Percentiles rank a stretch among this genome's conserved stretches.
Conservation (phyloP, 176 grass and related monocot species). For the Triticum urartu region DNA sequence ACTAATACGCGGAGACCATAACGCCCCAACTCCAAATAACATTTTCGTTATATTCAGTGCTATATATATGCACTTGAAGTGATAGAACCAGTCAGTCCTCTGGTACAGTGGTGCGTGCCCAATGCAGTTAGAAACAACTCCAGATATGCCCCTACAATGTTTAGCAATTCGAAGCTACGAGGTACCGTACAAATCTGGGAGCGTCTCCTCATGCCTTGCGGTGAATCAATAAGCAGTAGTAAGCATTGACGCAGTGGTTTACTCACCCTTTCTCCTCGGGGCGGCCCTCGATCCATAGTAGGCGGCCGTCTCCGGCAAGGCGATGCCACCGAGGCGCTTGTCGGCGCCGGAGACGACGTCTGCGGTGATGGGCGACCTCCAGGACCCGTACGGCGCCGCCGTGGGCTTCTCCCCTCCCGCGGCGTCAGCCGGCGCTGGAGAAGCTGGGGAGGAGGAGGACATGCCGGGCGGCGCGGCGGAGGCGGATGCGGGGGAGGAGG, state of each 20-base stretch:
- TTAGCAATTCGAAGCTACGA: neutral
- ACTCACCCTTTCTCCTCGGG: slow-evolving; percentile 56
- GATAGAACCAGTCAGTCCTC: neutral
- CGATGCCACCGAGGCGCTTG: slow-evolving; percentile 18
- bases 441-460: neutral
- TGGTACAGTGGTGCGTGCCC: neutral
- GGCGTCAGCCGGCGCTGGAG: neutral
- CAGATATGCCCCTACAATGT: too few species aligned
- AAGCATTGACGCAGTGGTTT: neutral
- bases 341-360: slow-evolving; percentile 38
- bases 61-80: neutral
- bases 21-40: neutral
- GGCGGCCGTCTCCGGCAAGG: slow-evolving; percentile 38
- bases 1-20: too few species aligned
- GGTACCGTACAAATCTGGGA: too few species aligned
- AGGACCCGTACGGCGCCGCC: slow-evolving; percentile 46
- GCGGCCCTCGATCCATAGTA: slow-evolving; percentile 57
- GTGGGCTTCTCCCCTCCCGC: slow-evolving; percentile 23
- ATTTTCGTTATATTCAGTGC: neutral
- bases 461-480: neutral
- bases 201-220: neutral
- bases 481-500: too few species aligned
- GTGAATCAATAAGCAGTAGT: too few species aligned
- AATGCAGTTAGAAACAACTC: neutral
- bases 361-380: slow-evolving; percentile 50